phyloP scores from a whole-genome alignment of 2,329 filamentous ascomycete species.

The Scedosporium boydii region DNA sequence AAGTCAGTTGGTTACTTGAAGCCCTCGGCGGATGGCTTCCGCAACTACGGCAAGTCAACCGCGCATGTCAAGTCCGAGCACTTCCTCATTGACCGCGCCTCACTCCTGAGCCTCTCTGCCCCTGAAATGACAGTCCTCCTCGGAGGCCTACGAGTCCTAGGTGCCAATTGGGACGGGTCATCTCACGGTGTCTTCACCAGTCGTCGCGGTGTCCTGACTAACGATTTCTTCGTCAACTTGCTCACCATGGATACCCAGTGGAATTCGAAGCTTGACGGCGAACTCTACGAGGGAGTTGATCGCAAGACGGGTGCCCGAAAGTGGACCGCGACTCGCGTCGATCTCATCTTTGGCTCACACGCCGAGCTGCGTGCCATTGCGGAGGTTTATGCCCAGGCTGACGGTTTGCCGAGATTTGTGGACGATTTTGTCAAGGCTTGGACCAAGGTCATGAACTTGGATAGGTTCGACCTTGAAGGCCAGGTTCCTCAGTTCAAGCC shows the following conservation, averaged over 20 bases:
- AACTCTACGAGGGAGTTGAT: slow-evolving; percentile 55
- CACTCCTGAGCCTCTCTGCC: slow-evolving; percentile 59
- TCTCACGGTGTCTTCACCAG: slow-evolving; percentile 58
- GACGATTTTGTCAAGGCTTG: slow-evolving; percentile 64
- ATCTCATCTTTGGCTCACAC: slow-evolving; percentile 66
- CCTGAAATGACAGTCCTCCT: slow-evolving; percentile 64
- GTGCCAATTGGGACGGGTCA: slow-evolving; percentile 63
- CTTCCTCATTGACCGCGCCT: slow-evolving; percentile 61
- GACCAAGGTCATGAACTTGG: slow-evolving; percentile 66
- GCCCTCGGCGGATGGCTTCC: slow-evolving; percentile 66
- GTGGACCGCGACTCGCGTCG: slow-evolving; percentile 60
- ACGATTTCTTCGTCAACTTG: slow-evolving; percentile 76
- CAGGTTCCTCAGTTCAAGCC: not conserved
- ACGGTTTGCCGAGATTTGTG: slow-evolving; percentile 53
- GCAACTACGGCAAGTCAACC: slow-evolving; percentile 62
- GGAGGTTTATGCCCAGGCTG: slow-evolving; percentile 58
- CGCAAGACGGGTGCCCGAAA: slow-evolving; percentile 56
- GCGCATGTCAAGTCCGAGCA: slow-evolving; percentile 55
- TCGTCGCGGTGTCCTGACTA: slow-evolving; percentile 58
- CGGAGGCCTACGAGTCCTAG: slow-evolving; percentile 61
- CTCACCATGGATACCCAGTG: slow-evolving; percentile 58
- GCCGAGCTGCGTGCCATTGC: slow-evolving; percentile 61
- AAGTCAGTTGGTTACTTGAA: slow-evolving; percentile 56
- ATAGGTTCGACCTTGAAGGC: slow-evolving; percentile 49
- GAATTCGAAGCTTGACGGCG: slow-evolving; percentile 32